Evolutionary conservation across 805 yeast species (phyloP).

Genomic region (Brettanomyces sp.): DNA sequence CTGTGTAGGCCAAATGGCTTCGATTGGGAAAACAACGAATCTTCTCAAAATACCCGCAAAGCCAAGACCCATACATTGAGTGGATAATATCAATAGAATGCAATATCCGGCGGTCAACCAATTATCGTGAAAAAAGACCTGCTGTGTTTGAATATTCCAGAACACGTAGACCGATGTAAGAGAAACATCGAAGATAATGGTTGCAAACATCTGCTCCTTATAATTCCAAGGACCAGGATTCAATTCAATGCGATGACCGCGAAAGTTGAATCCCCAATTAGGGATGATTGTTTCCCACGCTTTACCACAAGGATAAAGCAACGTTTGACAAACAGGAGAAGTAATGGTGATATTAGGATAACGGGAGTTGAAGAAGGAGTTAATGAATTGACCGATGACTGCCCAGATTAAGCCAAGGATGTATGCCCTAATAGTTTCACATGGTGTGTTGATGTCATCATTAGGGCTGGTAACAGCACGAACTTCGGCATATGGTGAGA

Average conservation of each 20-base stretch:
- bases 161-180: slow-evolving; percentile 25
- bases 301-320: slow-evolving; percentile 53
- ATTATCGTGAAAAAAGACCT: slow-evolving; percentile 25
- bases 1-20: slow-evolving; percentile 65
- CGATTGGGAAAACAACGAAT: slow-evolving; percentile 51
- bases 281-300: slow-evolving; percentile 35
- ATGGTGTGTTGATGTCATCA: slow-evolving; percentile 40
- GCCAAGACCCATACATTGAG: slow-evolving; percentile 61
- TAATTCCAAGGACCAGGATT: slow-evolving; percentile 59
- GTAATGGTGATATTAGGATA: slow-evolving; percentile 44
- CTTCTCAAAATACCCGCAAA: slow-evolving; percentile 55
- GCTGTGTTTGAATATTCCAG: slow-evolving; percentile 26
- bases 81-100: slow-evolving; percentile 40
- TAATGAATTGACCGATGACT: slow-evolving; percentile 48
- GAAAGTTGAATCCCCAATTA: slow-evolving; percentile 29
- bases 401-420: slow-evolving; percentile 11
- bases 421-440: slow-evolving; percentile 32
- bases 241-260: slow-evolving; percentile 30
- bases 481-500: slow-evolving; percentile 59
- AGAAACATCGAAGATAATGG: slow-evolving; percentile 32
- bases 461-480: slow-evolving; percentile 48
- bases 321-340: slow-evolving; percentile 46
- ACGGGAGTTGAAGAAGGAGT: slow-evolving; percentile 49
- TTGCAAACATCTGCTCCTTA: slow-evolving; percentile 60
- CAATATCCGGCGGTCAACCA: slow-evolving; percentile 35